Conservation (phyloP, 2,329 filamentous ascomycete species). For the Botrytis pseudocinerea region DNA sequence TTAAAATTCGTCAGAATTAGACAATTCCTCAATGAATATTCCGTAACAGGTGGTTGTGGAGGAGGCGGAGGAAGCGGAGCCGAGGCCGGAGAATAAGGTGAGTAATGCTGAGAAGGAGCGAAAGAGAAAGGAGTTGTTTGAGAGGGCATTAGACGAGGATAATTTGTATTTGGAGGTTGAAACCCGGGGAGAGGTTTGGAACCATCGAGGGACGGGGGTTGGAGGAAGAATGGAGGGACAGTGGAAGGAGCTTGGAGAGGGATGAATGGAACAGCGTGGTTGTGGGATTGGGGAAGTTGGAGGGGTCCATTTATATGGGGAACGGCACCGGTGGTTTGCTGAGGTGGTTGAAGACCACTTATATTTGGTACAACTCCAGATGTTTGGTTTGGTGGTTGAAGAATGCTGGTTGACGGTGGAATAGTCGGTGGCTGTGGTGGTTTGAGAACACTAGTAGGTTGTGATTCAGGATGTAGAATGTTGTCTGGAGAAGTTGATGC, state of each 20-base stretch:
- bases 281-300: conserved; percentile 24
- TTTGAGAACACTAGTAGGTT: conserved; percentile 22
- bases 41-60: conserved; percentile 42
- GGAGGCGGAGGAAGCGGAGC: conserved; percentile 29
- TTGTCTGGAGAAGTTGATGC: not conserved
- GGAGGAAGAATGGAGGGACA: conserved; percentile 25
- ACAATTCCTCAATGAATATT: conserved; percentile 56
- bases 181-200: conserved; percentile 42
- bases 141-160: conserved; percentile 31
- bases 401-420: conserved; percentile 9
- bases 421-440: conserved; percentile 18
- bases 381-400: conserved; percentile 23
- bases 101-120: conserved; percentile 23
- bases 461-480: conserved; percentile 27
- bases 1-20: conserved; percentile 61
- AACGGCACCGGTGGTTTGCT: conserved; percentile 24
- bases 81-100: conserved; percentile 21
- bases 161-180: conserved; percentile 37
- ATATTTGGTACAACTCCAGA: conserved; percentile 24
- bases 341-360: conserved; percentile 22
- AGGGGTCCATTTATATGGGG: conserved; percentile 20
- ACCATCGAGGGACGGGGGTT: conserved; percentile 35
- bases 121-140: conserved; percentile 32
- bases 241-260: conserved; percentile 6
- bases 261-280: conserved; percentile 19